A percentile compares a stretch with the other conserved stretches of the same genome.
Conservation (phyloP, 164 flowering plant genomes). For the Macadamia integrifolia region DNA sequence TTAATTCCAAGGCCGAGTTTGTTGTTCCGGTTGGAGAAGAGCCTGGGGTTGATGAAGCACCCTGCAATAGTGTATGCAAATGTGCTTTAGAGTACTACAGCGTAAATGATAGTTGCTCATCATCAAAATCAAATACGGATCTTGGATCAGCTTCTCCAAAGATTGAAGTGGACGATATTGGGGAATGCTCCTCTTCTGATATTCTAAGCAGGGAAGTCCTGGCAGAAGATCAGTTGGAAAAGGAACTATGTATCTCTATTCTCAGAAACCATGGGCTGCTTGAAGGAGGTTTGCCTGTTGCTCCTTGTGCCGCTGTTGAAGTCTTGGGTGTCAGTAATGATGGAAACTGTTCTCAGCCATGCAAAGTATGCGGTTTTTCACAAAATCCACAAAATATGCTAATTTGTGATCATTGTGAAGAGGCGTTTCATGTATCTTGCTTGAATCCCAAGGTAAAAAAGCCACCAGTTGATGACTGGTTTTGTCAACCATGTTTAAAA, state of each 20-base stretch:
- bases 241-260: constrained; percentile 43
- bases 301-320: constrained; percentile 12
- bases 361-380: constrained; percentile 51
- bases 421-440: constrained; percentile 67
- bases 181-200: constrained; percentile 78
- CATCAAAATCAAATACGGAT: constrained; percentile 58
- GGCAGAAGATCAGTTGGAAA: constrained; percentile 34
- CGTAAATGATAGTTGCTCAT: constrained; percentile 63
- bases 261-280: constrained; percentile 44
- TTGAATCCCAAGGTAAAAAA: constrained; percentile 44
- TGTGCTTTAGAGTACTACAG: constrained; percentile 24
- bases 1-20: constrained; percentile 16
- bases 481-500: constrained; percentile 57
- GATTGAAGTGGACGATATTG: constrained; percentile 42
- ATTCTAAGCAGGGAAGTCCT: constrained; percentile 19
- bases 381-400: constrained; percentile 48
- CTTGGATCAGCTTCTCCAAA: constrained; percentile 34
- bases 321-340: constrained; percentile 8
- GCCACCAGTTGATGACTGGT: constrained; percentile 66
- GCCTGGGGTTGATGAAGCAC: constrained; percentile 20
- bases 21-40: constrained; percentile 17
- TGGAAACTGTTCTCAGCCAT: constrained; percentile 23
- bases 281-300: constrained; percentile 11
- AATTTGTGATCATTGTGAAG: constrained; percentile 81
- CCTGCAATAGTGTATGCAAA: constrained; percentile 13